A percentile compares a stretch with the other conserved stretches of the same genome.
phyloP scores from a whole-genome alignment of 345 rosid genomes.

The Gossypium raimondii region DNA sequence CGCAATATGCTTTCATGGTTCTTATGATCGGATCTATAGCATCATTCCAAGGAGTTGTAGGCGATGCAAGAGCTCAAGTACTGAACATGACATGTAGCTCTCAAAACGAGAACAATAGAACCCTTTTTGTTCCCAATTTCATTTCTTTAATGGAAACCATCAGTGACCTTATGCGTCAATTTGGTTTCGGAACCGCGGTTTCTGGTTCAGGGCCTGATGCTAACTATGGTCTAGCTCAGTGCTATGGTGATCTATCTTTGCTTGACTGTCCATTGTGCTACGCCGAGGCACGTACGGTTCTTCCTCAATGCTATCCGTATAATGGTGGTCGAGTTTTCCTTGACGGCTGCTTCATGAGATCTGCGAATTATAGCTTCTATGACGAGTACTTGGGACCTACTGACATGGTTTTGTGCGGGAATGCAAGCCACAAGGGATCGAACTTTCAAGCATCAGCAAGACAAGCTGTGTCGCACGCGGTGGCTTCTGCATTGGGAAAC shows the following conservation, averaged over 20 bases:
- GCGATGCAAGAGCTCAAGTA: slow-evolving; percentile 56
- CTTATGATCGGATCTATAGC: slow-evolving; percentile 17
- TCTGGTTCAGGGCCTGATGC: slow-evolving; percentile 69
- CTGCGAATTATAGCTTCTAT: slow-evolving; percentile 75
- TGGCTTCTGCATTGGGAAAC: slow-evolving; percentile 38
- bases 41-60: slow-evolving; percentile 22
- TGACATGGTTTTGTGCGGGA: slow-evolving; percentile 71
- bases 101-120: slow-evolving; percentile 53
- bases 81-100: slow-evolving; percentile 40
- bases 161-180: slow-evolving; percentile 48
- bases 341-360: slow-evolving; percentile 95
- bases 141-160: slow-evolving; percentile 75
- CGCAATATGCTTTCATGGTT: slow-evolving; percentile 18
- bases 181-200: slow-evolving; percentile 56
- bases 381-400: slow-evolving; percentile 56
- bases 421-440: slow-evolving; percentile 37
- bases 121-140: slow-evolving; percentile 66
- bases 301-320: slow-evolving; percentile 84
- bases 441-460: slow-evolving; percentile 43
- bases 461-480: slow-evolving; percentile 40
- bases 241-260: slow-evolving; percentile 77
- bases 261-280: slow-evolving; percentile 84
- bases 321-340: slow-evolving; percentile 78
- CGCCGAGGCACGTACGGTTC: slow-evolving; percentile 79
- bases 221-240: slow-evolving; percentile 80